phyloP scores from a whole-genome alignment of 305 asterid species.

The Fraxinus baroniana region DNA sequence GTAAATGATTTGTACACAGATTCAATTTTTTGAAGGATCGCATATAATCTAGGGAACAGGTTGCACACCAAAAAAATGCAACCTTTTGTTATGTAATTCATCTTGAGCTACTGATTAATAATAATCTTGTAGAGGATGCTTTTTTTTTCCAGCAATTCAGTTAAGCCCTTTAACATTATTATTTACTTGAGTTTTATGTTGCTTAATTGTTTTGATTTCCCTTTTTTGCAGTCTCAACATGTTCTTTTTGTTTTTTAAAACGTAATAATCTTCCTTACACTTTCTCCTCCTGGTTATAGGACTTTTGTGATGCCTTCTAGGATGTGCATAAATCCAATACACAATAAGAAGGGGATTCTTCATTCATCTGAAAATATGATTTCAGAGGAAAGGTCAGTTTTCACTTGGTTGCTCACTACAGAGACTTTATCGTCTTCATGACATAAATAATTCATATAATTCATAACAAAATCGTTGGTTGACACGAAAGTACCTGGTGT shows the following conservation, averaged over 20 bases:
- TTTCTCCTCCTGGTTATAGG: constrained; percentile 47
- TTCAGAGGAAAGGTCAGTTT: constrained; percentile 66
- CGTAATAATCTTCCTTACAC: not conserved
- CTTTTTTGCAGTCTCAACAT: not conserved
- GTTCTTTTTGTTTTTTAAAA: not conserved
- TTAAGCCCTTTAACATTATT: not conserved
- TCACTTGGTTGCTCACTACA: constrained; percentile 1
- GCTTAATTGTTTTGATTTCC: not conserved
- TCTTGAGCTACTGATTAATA: not conserved
- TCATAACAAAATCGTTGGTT: not conserved
- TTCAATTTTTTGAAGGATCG: not conserved
- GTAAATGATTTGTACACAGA: not conserved
- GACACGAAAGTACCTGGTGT: not conserved
- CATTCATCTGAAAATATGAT: constrained; percentile 45
- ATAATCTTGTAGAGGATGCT: not conserved
- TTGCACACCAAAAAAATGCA: not conserved
- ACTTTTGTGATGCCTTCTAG: constrained; percentile 95
- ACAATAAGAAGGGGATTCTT: constrained; percentile 85
- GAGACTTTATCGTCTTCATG: not conserved
- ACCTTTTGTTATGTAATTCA: not conserved
- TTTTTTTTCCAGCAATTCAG: not conserved
- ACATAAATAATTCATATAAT: not conserved
- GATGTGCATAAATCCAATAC: constrained; percentile 91
- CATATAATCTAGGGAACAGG: not conserved
- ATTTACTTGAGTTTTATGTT: not conserved